Base-by-base conservation (phyloP, 73 alveolate genomes). In the Breviolum minutum region DNA sequence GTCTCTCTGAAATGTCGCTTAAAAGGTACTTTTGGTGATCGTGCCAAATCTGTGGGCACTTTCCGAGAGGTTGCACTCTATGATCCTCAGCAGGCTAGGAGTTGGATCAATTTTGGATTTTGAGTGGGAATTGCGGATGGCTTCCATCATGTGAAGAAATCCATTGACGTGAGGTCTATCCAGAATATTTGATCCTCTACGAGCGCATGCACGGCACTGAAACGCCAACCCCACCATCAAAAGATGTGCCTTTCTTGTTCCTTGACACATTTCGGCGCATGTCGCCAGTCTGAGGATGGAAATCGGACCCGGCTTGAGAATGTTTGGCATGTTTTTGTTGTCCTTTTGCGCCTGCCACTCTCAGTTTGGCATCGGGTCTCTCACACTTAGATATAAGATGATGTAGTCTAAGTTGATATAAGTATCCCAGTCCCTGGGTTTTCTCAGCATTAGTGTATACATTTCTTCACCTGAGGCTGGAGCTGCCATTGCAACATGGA, bases 21-120 rank as follows among this genome's bases (percentile, higher is more conserved):
- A 2, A 14, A 13, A 80, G 89, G 89, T 40, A 90, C 96, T 10
- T 29, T 90, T 81, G 96, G 96, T 12, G 96, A 90, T 60, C 96
- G 96, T n/a, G 86, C 96, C 29, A 76, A 64, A 26, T 76, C 96
- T 17, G 96, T 90, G 30, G 80, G 80, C 87, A 90, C 96, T 32
- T 90, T 70, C 63, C 96, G 96, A 10, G 96, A 90, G 87, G 89
- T 80, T 13, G 89, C 89, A 17, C 8, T 80, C 30, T 80, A 80
- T 17, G 89, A 80, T 80, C 89, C 89, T 12, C 19, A 40, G 32
- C 89, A 80, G 89, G 85, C 85, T 40, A 40, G 54, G 54, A 40
- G 54, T 40, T 40, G 54, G 54, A 40, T 40, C 54, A 3, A 2
- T 40, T 40, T 40, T 3, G 54, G 54, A 40, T 40, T 40, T 40